Conservation (phyloP, 768 basidiomycete species). For the Pulveroboletus sp. region DNA sequence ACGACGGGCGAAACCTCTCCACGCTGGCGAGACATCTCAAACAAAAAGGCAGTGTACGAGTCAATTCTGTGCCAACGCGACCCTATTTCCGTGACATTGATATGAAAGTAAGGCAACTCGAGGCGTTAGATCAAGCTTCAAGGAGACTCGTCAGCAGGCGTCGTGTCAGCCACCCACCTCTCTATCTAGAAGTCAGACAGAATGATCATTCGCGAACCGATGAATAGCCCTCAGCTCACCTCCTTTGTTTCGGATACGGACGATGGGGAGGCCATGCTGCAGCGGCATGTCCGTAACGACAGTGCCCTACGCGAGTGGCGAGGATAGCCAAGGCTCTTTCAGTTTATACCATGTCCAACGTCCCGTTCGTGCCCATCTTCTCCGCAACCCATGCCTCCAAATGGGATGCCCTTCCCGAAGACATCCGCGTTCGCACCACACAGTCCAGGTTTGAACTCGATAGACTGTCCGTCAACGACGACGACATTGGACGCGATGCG, state of each 20-base stretch:
- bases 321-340: neutral
- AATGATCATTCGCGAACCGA: too few relatives aligned
- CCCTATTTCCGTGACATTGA: too few relatives aligned
- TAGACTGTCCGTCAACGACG: neutral
- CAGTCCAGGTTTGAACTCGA: neutral
- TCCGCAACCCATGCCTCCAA: conserved; percentile 30
- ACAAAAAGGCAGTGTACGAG: too few relatives aligned
- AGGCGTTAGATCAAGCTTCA: too few relatives aligned
- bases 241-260: neutral
- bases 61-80: too few relatives aligned
- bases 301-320: neutral
- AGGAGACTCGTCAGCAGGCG: too few relatives aligned
- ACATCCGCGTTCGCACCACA: neutral
- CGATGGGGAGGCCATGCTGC: conserved; percentile 8
- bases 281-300: conserved; percentile 3
- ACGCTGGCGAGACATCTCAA: too few relatives aligned
- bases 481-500: neutral
- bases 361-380: conserved; percentile 24
- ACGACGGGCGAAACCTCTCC: too few relatives aligned
- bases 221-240: neutral
- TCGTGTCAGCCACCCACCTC: too few relatives aligned
- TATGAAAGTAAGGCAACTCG: too few relatives aligned
- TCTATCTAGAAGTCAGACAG: too few relatives aligned
- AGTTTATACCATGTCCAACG: conserved; percentile 12
- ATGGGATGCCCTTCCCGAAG: conserved; percentile 19